Percentiles rank a stretch among this genome's conserved stretches.
These are phyloP conservation scores for Didymella glomerata DNA, from an alignment of 2,329 filamentous ascomycete species.

Conservation along the genomic window DNA sequence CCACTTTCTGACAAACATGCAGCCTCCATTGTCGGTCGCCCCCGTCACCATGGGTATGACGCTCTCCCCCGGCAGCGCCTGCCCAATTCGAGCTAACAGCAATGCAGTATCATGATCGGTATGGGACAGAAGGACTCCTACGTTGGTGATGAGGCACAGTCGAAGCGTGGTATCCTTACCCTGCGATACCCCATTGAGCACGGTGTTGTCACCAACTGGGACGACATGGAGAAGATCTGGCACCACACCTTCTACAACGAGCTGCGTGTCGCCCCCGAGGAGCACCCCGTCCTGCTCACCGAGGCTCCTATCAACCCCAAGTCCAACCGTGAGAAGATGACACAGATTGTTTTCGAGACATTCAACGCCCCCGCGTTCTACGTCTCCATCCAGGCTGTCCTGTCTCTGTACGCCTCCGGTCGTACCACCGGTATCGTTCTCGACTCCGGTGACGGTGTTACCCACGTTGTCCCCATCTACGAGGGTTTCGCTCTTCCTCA, in stretches of 20 bases:
- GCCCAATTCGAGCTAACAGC: slow-evolving; percentile 51
- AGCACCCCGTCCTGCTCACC: slow-evolving; percentile 98
- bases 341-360: slow-evolving; percentile 99
- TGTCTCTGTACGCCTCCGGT: slow-evolving; percentile 99
- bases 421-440: slow-evolving; percentile 99
- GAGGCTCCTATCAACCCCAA: slow-evolving; percentile 99
- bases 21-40: slow-evolving; percentile 99
- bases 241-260: slow-evolving; percentile 99
- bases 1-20: slow-evolving; percentile 40
- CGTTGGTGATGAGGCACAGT: slow-evolving; percentile 99
- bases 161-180: slow-evolving; percentile 99
- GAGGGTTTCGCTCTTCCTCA: slow-evolving; percentile 99
- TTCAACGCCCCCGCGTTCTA: slow-evolving; percentile 99
- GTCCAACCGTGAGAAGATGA: slow-evolving; percentile 99
- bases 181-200: slow-evolving; percentile 99
- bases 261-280: slow-evolving; percentile 98
- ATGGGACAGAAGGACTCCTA: slow-evolving; percentile 99
- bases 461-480: slow-evolving; percentile 99
- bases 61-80: slow-evolving; percentile 25
- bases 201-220: slow-evolving; percentile 99
- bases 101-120: slow-evolving; percentile 97
- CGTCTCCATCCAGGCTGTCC: slow-evolving; percentile 99
- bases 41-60: slow-evolving; percentile 99
- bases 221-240: slow-evolving; percentile 99
- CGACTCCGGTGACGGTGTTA: slow-evolving; percentile 99